Evolutionary conservation across 1,139 yeast species (phyloP).

Genomic region (Geotrichum reessii): DNA sequence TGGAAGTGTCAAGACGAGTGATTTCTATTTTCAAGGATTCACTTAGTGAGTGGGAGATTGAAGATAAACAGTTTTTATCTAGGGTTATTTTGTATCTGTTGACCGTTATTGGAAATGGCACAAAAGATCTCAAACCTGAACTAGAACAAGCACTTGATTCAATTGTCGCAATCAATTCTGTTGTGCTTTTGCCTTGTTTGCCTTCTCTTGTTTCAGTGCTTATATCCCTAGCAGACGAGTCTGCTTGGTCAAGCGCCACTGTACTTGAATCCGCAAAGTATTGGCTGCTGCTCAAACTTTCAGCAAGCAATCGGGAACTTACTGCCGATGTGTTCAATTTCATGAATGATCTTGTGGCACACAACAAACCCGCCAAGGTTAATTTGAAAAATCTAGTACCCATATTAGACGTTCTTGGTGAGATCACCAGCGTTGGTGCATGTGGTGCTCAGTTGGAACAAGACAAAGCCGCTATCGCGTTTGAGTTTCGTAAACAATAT

Average conservation of each 20-base stretch:
- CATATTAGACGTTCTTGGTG: conserved; percentile 63
- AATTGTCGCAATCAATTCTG: conserved; percentile 18
- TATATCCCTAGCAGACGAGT: conserved; percentile 47
- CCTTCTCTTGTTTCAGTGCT: conserved; percentile 43
- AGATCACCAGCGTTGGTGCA: conserved; percentile 77
- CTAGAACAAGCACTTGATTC: conserved; percentile 12
- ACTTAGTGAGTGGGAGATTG: conserved; percentile 26
- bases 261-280: conserved; percentile 37
- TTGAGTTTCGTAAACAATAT: conserved; percentile 15
- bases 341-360: conserved; percentile 44
- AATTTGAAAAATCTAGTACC: conserved; percentile 27
- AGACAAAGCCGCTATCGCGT: conserved; percentile 43
- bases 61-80: conserved; percentile 32
- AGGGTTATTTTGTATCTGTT: conserved; percentile 28
- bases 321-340: conserved; percentile 49
- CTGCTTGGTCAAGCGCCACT: conserved; percentile 42
- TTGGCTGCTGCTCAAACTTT: conserved; percentile 57
- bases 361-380: conserved; percentile 27
- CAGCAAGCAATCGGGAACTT: conserved; percentile 51
- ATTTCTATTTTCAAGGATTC: conserved; percentile 29
- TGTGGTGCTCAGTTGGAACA: conserved; percentile 74
- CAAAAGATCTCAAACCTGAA: conserved; percentile 40
- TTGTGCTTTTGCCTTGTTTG: conserved; percentile 20
- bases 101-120: conserved; percentile 36
- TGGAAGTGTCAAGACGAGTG: conserved; percentile 21